phyloP scores from a whole-genome alignment of 164 flowering plant species.

The Berberis thunbergii region DNA sequence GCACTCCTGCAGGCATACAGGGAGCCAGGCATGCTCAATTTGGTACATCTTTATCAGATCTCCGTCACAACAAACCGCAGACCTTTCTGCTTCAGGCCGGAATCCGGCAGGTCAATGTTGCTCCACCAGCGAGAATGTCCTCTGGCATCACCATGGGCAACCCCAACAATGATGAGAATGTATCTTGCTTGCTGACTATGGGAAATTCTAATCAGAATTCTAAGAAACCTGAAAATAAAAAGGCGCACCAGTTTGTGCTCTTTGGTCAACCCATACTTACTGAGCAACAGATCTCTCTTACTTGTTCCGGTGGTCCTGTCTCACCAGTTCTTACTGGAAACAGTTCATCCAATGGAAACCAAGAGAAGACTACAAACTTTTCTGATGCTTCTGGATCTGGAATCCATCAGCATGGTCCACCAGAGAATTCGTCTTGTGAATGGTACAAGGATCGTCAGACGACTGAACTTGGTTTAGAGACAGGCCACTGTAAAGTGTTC shows the following conservation, averaged over 20 bases:
- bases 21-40: constrained; percentile 96
- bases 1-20: constrained; percentile 80
- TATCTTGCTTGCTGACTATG: not conserved
- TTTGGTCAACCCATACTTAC: not conserved
- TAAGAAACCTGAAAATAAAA: not conserved
- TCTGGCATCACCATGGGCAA: not conserved
- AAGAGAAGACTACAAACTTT: not conserved
- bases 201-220: not conserved
- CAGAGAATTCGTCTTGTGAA: not conserved
- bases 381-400: not conserved
- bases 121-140: not conserved
- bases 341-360: not conserved
- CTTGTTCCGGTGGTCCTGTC: too few relatives aligned
- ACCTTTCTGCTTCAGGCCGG: not conserved
- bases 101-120: too few relatives aligned
- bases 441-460: constrained; percentile 7
- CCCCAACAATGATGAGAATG: not conserved
- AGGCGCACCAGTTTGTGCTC: not conserved
- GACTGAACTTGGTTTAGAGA: not conserved
- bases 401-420: not conserved
- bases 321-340: too few relatives aligned
- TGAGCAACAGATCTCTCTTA: too few relatives aligned
- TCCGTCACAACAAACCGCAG: constrained; percentile 37
- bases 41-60: constrained; percentile 41
- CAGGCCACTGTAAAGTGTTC: not conserved